A percentile compares a stretch with the other conserved stretches of the same genome.
Evolutionary conservation across 257 asterid species (phyloP).

Genomic region (Solanum chaucha): DNA sequence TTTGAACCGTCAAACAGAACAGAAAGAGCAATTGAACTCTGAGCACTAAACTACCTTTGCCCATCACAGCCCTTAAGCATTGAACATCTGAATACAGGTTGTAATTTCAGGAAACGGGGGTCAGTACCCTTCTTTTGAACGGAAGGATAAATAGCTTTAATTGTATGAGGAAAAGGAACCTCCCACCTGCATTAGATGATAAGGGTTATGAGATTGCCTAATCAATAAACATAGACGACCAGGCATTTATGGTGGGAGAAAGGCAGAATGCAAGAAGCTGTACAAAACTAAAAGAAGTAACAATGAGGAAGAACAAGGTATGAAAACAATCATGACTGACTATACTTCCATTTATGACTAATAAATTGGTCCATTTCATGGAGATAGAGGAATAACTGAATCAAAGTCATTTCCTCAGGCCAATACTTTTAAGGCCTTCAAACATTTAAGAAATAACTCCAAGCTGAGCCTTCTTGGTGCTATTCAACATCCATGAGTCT

Average conservation of each 20-base stretch:
- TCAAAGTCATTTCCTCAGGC: not conserved
- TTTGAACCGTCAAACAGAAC: not conserved
- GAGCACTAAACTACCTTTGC: constrained; percentile 46
- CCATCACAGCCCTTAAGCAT: constrained; percentile 53
- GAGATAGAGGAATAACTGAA: not conserved
- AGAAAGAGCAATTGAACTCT: not conserved
- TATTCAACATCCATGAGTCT: not conserved
- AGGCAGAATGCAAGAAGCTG: not conserved
- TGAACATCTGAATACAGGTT: constrained; percentile 87
- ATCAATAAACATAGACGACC: not conserved
- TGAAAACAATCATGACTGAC: not conserved
- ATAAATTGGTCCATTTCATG: not conserved
- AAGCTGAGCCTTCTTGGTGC: not conserved
- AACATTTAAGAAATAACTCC: not conserved
- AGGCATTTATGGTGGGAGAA: not conserved
- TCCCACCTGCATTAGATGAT: constrained; percentile 69
- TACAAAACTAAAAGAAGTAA: constrained; percentile 5
- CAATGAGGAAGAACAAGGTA: not conserved
- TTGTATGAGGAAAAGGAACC: constrained; percentile 72
- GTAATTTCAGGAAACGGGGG: constrained; percentile 88
- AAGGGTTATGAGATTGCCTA: constrained; percentile 4
- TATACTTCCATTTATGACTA: not conserved
- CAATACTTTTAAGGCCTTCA: not conserved
- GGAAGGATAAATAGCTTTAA: constrained; percentile 48
- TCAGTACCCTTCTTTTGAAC: constrained; percentile 43